Evolutionary conservation across 108 stramenopile species (phyloP), one percentile per base, ranked within the genome.

Genomic region (Craspedostauros australis): DNA sequence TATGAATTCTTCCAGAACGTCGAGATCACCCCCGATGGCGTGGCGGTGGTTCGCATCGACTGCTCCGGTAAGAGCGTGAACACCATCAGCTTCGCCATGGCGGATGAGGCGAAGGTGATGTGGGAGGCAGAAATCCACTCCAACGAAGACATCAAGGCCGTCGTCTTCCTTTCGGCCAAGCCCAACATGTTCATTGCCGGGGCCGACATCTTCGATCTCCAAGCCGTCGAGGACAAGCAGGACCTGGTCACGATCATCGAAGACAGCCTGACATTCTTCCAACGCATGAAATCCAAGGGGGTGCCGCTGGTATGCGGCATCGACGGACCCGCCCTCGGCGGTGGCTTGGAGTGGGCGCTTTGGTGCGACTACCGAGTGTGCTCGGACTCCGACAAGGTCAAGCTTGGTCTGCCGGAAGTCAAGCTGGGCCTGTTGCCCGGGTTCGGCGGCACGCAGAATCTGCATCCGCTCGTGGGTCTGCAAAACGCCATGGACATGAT

Each of bases 311-410:
- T 99, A 21, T 88, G 80, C 20, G 99, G 95, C 41, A 97, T 99
- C 68, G 75, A 98, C 63, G 99, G 99, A 18, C 84, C 88, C 6
- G 92, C 92, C 14, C 72, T 99, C 5, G 99, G 99, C 24, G 99
- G 99, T n/a, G 99, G 99, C 1, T 66, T 98, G 51, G 99, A 99
- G 60, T 95, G 95, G 94, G 94, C 95, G n/a, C 64, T 99, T 48
- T 94, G 96, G 91, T 96, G 96, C 65, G 94, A 95, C 68, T 99
- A 97, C 70, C 90, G 96, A 50, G 79, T 99, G 42, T 95, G 92
- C 62, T 87, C 94, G 20, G 87, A 98, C 44, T 69, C 72, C 16
- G 44, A 80, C 1, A 96, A 97, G 55, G 97, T 96, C 31, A 95
- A 95, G 53, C 57, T 97, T 34, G 95, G 96, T 11, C 62, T 99